A percentile compares a stretch with the other conserved stretches of the same genome.
Conservation (phyloP, 208 protist genomes). For the Trypanosoma lewisi region DNA sequence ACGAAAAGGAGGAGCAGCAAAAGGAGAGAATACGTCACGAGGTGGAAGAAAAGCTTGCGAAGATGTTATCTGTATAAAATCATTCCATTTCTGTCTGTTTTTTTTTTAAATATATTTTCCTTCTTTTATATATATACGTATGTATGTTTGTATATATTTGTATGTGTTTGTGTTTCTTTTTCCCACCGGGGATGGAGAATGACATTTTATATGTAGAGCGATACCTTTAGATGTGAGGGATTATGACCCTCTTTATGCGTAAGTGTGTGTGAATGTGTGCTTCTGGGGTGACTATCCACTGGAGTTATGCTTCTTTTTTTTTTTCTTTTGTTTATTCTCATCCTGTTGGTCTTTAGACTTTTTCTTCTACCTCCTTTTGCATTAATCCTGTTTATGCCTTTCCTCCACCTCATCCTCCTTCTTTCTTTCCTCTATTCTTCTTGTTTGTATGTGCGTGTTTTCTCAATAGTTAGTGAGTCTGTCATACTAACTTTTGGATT, state of each 20-base stretch:
- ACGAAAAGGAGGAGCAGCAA: slow-evolving; percentile 29
- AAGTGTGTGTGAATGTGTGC: not conserved
- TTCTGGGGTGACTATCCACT: no score
- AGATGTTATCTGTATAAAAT: slow-evolving; percentile 10
- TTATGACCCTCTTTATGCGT: no score
- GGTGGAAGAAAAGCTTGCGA: slow-evolving; percentile 21
- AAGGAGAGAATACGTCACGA: slow-evolving; percentile 24
- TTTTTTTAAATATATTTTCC: slow-evolving; percentile 8
- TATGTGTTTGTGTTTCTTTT: not conserved
- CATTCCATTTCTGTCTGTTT: slow-evolving; percentile 8
- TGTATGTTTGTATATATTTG: slow-evolving; percentile 5
- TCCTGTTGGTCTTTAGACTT: no score
- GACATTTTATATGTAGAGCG: no score
- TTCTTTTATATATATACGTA: slow-evolving; percentile 3
- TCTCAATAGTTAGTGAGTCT: no score
- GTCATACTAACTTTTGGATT: no score
- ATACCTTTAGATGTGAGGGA: no score
- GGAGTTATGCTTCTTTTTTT: no score
- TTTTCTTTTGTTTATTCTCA: not conserved
- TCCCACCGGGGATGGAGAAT: no score
- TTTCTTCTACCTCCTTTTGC: no score
- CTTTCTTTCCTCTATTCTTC: not conserved
- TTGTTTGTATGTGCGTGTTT: not conserved
- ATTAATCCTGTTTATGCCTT: not conserved
- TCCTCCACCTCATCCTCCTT: not conserved